Evolutionary conservation across 768 basidiomycete genomes (phyloP).

Genomic region (Suillus hirtellus): DNA sequence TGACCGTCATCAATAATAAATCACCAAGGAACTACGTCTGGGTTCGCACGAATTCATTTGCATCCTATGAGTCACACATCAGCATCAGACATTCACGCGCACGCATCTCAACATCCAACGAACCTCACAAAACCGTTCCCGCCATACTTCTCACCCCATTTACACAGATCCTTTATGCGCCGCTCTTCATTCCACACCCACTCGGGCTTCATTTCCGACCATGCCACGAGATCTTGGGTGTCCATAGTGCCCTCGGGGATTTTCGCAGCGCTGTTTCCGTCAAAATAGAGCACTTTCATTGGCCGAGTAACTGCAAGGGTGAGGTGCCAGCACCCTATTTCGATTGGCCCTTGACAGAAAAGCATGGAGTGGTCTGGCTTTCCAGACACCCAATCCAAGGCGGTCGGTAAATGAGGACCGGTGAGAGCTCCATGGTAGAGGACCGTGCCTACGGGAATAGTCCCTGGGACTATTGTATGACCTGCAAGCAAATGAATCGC

Average conservation of each 20-base stretch:
- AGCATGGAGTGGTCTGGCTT: conserved; percentile 40
- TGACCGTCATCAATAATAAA: not conserved
- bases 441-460: conserved; percentile 35
- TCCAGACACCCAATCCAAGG: conserved; percentile 32
- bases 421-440: conserved; percentile 34
- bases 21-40: not conserved
- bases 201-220: conserved; percentile 28
- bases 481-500: conserved; percentile 14
- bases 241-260: conserved; percentile 34
- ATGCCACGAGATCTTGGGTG: conserved; percentile 36
- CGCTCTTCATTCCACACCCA: conserved; percentile 21
- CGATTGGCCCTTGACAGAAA: conserved; percentile 27
- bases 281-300: conserved; percentile 35
- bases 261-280: conserved; percentile 32
- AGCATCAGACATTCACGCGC: not conserved
- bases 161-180: conserved; percentile 32
- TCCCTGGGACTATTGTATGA: conserved; percentile 35
- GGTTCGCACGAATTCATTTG: conserved; percentile 47
- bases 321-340: conserved; percentile 30
- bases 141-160: conserved; percentile 32
- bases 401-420: conserved; percentile 12
- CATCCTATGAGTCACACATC: conserved; percentile 35
- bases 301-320: conserved; percentile 28
- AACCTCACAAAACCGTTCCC: conserved; percentile 38
- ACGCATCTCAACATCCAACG: not conserved